Conservation (phyloP, 2,329 filamentous ascomycete species). For the Clonostachys sp. region DNA sequence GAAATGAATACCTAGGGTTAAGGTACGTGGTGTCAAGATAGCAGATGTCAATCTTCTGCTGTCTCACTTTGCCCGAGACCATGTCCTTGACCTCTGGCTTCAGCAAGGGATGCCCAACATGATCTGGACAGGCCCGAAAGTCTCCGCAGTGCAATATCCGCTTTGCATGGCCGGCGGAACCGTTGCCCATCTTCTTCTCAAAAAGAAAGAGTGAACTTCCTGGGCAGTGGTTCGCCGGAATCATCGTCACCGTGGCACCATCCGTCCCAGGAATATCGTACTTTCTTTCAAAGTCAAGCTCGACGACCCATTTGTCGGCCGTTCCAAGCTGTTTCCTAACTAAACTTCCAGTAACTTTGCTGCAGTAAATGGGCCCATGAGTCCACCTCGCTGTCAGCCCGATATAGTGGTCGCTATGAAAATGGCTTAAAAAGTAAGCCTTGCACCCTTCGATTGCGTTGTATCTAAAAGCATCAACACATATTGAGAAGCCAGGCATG, state of each 20-base stretch:
- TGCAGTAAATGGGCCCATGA: conserved; percentile 96
- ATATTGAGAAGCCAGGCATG: conserved; percentile 86
- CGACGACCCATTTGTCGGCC: conserved; percentile 78
- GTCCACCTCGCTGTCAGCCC: conserved; percentile 84
- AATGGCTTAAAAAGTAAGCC: conserved; percentile 96
- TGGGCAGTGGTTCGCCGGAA: conserved; percentile 93
- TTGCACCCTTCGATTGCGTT: conserved; percentile 88
- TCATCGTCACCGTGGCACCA: conserved; percentile 87
- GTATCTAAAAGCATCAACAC: conserved; percentile 94
- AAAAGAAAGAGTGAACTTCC: conserved; percentile 93
- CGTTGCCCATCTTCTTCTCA: conserved; percentile 67
- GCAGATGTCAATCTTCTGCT: conserved; percentile 90
- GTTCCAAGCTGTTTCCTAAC: conserved; percentile 83
- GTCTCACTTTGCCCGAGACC: conserved; percentile 63
- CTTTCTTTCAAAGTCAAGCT: conserved; percentile 78
- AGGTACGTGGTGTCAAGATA: conserved; percentile 98
- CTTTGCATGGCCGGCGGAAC: conserved; percentile 57
- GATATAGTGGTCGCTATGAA: conserved; percentile 96
- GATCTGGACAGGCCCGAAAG: conserved; percentile 83
- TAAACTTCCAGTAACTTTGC: conserved; percentile 83
- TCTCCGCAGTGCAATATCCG: conserved; percentile 93
- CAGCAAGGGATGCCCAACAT: conserved; percentile 77
- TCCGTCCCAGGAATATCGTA: conserved; percentile 77
- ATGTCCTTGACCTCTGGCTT: conserved; percentile 69
- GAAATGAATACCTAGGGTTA: conserved; percentile 92